Evolutionary conservation across 1,139 yeast species (phyloP).

Genomic region (Meyerozyma carpophila): DNA sequence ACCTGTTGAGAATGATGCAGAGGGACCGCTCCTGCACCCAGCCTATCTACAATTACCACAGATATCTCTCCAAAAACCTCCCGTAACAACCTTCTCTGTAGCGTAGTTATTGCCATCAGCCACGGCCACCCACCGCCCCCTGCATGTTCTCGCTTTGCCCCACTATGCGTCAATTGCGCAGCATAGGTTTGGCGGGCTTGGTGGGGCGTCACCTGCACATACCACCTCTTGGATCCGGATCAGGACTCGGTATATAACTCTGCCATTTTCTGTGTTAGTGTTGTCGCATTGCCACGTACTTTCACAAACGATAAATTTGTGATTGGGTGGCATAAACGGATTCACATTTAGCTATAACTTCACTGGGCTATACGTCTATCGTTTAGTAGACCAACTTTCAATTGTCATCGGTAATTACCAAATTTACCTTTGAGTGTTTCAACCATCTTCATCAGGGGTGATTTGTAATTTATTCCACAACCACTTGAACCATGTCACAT

Average conservation of each 20-base stretch:
- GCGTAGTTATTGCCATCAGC: not conserved
- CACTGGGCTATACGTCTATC: too few species aligned
- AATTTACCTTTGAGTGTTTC: too few species aligned
- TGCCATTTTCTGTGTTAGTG: not conserved
- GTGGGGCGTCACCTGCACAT: conserved; percentile 2
- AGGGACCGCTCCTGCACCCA: not conserved
- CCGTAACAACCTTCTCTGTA: not conserved
- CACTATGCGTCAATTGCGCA: not conserved
- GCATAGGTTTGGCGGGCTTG: conserved; percentile 1
- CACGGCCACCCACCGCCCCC: not conserved
- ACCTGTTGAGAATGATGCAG: not conserved
- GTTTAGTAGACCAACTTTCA: too few species aligned
- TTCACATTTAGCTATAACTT: not conserved
- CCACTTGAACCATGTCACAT: conserved; percentile 15
- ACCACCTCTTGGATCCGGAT: conserved; percentile 2
- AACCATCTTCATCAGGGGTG: too few species aligned
- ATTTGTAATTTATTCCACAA: too few species aligned
- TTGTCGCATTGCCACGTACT: conserved; percentile 1
- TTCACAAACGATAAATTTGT: not conserved
- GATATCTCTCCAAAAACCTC: not conserved
- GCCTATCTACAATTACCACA: not conserved
- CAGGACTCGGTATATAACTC: conserved; percentile 2
- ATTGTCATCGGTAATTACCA: too few species aligned
- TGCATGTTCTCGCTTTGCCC: not conserved
- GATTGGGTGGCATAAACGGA: not conserved